Evolutionary conservation across 1,139 yeast species (phyloP), one percentile per base, ranked within the genome.

Genomic region (Geotrichum aggregatum): DNA sequence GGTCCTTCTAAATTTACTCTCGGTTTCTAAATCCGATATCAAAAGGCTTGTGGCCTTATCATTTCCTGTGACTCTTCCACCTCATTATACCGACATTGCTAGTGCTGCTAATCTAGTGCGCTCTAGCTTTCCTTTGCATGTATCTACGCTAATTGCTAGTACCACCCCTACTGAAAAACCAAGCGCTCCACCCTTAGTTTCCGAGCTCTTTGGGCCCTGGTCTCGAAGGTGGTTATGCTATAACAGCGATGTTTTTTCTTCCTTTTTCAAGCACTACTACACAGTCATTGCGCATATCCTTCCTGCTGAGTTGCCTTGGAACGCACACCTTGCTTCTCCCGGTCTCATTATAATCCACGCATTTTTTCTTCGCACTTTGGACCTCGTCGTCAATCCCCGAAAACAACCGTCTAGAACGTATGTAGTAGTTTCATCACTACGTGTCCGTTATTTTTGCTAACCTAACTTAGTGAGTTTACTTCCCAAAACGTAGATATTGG

Each of bases 211-310:
- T 55, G 89, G 87, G 0, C 68, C 76, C n/a, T 86, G 95, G 95
- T 82, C 81, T 1, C 72, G 80, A 14, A 60, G 87, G 71, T 77
- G 87, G 89, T 69, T 82, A 60, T 66, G 72, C 5, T 67, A 73
- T 36, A 75, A 75, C 57, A 68, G 78, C 35, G 77, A 76, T 55
- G 75, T 87, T 1, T 86, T 87, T 66, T 77, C 79, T 57, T 82
- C 94, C 1, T 87, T 87, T 61, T 71, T 86, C 54, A 82, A 87
- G 63, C 95, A 87, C 66, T 84, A 84, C 63, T 68, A 71, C 55
- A 49, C 65, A 68, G 53, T 69, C 51, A 53, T 67, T 16, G 61
- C 71, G 14, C 54, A 55, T 18, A 31, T 58, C 18, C 57, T 64
- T 5, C 68, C 66, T 38, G 52, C 58, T 43, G 63, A 61, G 35